A percentile compares a stretch with the other conserved stretches of the same genome.
Evolutionary conservation across 257 asterid genomes (phyloP).

Genomic region (Nicotiana knightiana): DNA sequence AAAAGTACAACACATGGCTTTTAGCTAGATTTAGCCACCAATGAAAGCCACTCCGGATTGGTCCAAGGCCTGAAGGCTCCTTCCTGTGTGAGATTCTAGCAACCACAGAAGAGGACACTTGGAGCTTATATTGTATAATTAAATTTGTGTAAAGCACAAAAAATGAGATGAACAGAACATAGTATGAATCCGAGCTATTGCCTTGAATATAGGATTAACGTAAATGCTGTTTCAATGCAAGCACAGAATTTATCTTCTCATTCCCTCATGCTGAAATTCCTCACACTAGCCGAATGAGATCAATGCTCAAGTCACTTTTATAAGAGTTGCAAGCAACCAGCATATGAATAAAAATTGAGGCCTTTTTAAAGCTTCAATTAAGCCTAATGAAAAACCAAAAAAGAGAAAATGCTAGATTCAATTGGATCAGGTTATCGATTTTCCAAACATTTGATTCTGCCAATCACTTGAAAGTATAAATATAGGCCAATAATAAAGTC

Average conservation of each 20-base stretch:
- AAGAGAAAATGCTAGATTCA: not conserved
- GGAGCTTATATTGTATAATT: not conserved
- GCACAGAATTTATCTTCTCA: not conserved
- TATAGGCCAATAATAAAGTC: not conserved
- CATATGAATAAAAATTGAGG: not conserved
- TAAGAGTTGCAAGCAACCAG: not conserved
- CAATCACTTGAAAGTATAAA: not conserved
- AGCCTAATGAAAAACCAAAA: not conserved
- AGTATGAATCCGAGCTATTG: not conserved
- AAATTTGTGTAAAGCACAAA: not conserved
- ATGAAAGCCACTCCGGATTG: conserved; percentile 1
- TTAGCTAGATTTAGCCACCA: not conserved
- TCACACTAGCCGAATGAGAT: not conserved
- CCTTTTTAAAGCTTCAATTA: not conserved
- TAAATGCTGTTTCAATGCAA: not conserved
- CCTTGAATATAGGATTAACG: not conserved
- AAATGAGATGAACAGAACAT: not conserved
- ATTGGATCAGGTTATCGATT: not conserved
- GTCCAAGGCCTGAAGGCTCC: conserved; percentile 13
- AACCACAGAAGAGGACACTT: not conserved
- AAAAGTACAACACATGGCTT: not conserved
- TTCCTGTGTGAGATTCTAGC: conserved; percentile 9
- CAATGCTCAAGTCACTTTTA: not conserved
- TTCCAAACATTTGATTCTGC: not conserved
- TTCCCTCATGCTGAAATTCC: not conserved